Base-by-base conservation (phyloP, 805 yeast species). In the Torulaspora microellipsoides region DNA sequence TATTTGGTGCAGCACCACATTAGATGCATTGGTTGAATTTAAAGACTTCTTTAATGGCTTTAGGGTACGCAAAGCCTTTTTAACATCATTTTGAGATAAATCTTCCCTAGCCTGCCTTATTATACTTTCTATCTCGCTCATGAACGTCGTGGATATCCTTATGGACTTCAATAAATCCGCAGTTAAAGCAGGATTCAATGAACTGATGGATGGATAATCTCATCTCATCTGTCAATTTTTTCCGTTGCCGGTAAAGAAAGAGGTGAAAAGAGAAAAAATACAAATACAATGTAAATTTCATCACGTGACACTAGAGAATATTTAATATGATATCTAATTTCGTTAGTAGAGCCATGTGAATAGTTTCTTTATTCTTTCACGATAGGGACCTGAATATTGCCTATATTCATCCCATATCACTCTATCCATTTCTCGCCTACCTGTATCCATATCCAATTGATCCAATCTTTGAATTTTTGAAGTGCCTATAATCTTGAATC, bases 361-460 rank as follows among this genome's bases (percentile, higher is more conserved):
- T 12, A 56, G 39, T 32, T 51, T 61, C 43, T 43, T 56, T 8
- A 58, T 15, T 28, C 56, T 44, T 40, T 65, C 69, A 15, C 58
- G 59, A 23, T 59, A 50, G 13, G 67, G 59, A 23, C 64, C 59
- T 4, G 56, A 52, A 40, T 68, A 68, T 28, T 62, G 67, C 33
- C 65, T 69, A 40, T 85, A 86, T 45, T 86, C 93, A 52, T 82
- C 87, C 95, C 95, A 86, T 15, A 81, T 78, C 49, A 77, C 77
- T 38, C 88, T 69, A 63, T 88, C 96, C 66, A 82, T 78, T 59
- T 87, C 95, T 39, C 93, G 72, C 54, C 95, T 70, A 2, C 95
- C 95, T 0, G 87, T 76, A 61, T 88, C 95, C 59, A 84, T 74
- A 61, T 88, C 95, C 47, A 87, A 60, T 36, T 85, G 82, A 52